phyloP scores from a whole-genome alignment of 441 rosid genomes.

The Croton laevigatus region DNA sequence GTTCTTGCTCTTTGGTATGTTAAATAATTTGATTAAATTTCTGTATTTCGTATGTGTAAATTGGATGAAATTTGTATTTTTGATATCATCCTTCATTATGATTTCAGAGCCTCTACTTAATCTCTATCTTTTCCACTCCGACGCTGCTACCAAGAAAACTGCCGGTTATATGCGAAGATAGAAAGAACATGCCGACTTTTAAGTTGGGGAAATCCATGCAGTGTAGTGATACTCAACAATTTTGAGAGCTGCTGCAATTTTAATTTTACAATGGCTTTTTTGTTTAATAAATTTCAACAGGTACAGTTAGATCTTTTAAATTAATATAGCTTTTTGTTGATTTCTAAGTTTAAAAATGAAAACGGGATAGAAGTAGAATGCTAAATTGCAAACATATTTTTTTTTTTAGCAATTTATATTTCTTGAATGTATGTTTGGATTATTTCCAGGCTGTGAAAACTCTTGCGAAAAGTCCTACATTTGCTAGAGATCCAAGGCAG shows the following conservation, averaged over 20 bases:
- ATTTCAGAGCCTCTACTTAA: too few relatives aligned
- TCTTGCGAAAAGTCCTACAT: conserved; percentile 66
- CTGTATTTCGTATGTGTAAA: too few relatives aligned
- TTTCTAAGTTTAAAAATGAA: background rate
- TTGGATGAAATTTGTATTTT: too few relatives aligned
- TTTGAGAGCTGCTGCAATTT: background rate
- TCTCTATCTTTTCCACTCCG: too few relatives aligned
- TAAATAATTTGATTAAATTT: too few relatives aligned
- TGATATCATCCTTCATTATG: too few relatives aligned
- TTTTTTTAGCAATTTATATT: background rate
- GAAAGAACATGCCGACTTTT: too few relatives aligned
- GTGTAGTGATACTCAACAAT: background rate
- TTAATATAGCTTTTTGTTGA: conserved; percentile 4
- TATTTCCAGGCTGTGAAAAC: conserved; percentile 57
- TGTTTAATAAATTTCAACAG: conserved; percentile 78
- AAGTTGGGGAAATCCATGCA: background rate
- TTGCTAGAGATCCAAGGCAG: conserved; percentile 64
- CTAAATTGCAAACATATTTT: background rate
- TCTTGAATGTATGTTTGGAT: background rate
- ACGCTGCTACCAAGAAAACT: too few relatives aligned
- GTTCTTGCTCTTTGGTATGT: too few relatives aligned
- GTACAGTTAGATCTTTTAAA: conserved; percentile 23
- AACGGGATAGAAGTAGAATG: background rate
- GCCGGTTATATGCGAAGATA: too few relatives aligned
- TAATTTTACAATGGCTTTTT: conserved; percentile 40